phyloP scores from a whole-genome alignment of 108 stramenopile species.

The Fragilaria crotonensis region DNA sequence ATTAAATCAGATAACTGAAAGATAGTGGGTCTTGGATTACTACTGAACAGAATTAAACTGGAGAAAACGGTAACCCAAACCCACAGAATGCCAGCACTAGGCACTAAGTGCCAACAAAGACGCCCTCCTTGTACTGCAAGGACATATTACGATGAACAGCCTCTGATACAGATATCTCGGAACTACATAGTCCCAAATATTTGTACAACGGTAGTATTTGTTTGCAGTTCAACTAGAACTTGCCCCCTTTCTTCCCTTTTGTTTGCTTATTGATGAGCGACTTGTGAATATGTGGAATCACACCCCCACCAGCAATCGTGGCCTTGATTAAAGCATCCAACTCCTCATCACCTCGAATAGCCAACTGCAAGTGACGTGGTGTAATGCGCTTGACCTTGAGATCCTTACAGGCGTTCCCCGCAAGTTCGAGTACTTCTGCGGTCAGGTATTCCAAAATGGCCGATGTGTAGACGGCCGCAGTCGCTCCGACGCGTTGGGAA shows the following conservation, averaged over 20 bases:
- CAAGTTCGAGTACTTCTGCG: constrained; percentile 98
- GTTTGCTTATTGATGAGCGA: constrained; percentile 96
- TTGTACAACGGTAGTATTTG: too few species aligned
- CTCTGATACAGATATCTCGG: too few species aligned
- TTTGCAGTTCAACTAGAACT: too few species aligned
- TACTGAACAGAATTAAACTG: too few species aligned
- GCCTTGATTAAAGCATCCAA: constrained; percentile 99
- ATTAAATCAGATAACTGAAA: too few species aligned
- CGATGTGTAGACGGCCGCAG: constrained; percentile 98
- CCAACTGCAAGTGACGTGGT: constrained; percentile 98
- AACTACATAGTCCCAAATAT: too few species aligned
- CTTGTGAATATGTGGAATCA: constrained; percentile 99
- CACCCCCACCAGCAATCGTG: constrained; percentile 99
- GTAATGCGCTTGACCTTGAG: constrained; percentile 99
- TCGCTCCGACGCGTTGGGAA: constrained; percentile 95
- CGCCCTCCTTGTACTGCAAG: too few species aligned
- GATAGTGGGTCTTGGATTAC: too few species aligned
- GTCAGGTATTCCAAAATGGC: constrained; percentile 99
- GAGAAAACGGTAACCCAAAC: too few species aligned
- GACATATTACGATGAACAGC: too few species aligned
- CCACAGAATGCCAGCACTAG: too few species aligned
- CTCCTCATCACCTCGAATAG: constrained; percentile 99
- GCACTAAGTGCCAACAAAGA: too few species aligned
- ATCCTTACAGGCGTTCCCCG: constrained; percentile 99
- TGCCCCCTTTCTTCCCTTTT: constrained; percentile 69